These are phyloP conservation scores for Diaporthe destruens DNA, from an alignment of 2,329 filamentous ascomycete species.

Conservation along the genomic window DNA sequence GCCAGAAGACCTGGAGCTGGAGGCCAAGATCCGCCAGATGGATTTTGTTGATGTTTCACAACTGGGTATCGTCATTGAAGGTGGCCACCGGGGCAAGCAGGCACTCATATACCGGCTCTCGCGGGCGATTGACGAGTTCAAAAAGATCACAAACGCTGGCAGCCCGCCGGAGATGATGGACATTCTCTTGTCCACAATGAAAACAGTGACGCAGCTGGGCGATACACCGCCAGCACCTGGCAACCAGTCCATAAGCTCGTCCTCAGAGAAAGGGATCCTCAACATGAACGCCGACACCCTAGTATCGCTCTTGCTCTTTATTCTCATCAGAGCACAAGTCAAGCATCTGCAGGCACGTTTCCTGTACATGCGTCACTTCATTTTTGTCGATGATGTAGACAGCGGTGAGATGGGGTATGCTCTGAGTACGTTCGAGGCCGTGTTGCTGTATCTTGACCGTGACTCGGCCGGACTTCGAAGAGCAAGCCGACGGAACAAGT, in stretches of 20 bases:
- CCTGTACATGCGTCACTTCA: constrained; percentile 96
- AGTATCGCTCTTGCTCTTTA: constrained; percentile 89
- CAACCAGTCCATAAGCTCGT: constrained; percentile 50
- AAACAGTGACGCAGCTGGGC: constrained; percentile 80
- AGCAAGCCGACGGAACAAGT: constrained; percentile 87
- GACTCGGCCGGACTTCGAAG: constrained; percentile 86
- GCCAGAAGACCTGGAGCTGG: constrained; percentile 87
- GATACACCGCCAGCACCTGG: constrained; percentile 57
- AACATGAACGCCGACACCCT: constrained; percentile 88
- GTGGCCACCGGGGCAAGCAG: constrained; percentile 81
- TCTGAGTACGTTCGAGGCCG: constrained; percentile 94
- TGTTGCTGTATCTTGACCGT: constrained; percentile 85
- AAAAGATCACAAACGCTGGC: constrained; percentile 81
- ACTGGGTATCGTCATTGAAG: constrained; percentile 88
- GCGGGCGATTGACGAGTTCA: constrained; percentile 88
- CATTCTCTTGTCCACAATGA: constrained; percentile 82
- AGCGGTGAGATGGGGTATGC: constrained; percentile 97
- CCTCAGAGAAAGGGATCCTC: constrained; percentile 67
- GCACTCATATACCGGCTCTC: constrained; percentile 82
- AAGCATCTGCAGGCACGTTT: constrained; percentile 89
- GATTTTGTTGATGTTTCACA: constrained; percentile 94
- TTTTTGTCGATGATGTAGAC: constrained; percentile 97
- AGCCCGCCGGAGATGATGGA: constrained; percentile 93
- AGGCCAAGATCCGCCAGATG: constrained; percentile 93
- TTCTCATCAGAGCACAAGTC: constrained; percentile 91